Conservation (phyloP, 129 eudicot genomes). For the Apium graveolens region DNA sequence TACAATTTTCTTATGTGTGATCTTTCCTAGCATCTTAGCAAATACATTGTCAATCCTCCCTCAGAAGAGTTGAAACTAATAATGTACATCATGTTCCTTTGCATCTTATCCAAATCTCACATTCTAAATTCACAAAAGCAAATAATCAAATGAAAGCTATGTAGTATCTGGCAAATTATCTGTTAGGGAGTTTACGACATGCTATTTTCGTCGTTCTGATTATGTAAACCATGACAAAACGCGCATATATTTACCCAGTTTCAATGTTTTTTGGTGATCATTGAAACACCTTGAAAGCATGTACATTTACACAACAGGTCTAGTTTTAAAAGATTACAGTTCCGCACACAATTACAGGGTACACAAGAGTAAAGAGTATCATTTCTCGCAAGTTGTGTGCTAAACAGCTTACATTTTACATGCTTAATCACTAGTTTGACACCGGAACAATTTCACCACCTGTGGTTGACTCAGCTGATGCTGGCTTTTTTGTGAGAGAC, state of each 20-base stretch:
- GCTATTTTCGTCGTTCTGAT: not conserved
- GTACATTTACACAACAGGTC: not conserved
- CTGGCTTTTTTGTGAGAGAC: conserved; percentile 60
- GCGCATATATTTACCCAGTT: not conserved
- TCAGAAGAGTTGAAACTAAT: not conserved
- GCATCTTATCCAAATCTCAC: not conserved
- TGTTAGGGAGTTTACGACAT: not conserved
- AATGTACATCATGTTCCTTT: not conserved
- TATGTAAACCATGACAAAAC: not conserved
- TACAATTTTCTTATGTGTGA: not conserved
- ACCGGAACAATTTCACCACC: conserved; percentile 51
- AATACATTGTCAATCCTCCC: not conserved
- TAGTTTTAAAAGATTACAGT: not conserved
- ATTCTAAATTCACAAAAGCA: not conserved
- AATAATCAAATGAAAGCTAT: not conserved
- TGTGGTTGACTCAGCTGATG: conserved; percentile 30
- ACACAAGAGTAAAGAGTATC: not conserved
- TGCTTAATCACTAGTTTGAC: conserved; percentile 34
- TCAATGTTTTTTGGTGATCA: not conserved
- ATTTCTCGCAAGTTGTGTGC: not conserved
- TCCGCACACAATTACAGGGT: not conserved
- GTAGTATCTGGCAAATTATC: not conserved
- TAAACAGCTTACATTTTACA: conserved; percentile 1
- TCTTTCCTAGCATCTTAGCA: not conserved
- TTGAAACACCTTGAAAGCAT: not conserved